A percentile compares a stretch with the other conserved stretches of the same genome.
Evolutionary conservation across 1,284 basidiomycete genomes (phyloP).

Genomic region (Violaceomyces palustris): DNA sequence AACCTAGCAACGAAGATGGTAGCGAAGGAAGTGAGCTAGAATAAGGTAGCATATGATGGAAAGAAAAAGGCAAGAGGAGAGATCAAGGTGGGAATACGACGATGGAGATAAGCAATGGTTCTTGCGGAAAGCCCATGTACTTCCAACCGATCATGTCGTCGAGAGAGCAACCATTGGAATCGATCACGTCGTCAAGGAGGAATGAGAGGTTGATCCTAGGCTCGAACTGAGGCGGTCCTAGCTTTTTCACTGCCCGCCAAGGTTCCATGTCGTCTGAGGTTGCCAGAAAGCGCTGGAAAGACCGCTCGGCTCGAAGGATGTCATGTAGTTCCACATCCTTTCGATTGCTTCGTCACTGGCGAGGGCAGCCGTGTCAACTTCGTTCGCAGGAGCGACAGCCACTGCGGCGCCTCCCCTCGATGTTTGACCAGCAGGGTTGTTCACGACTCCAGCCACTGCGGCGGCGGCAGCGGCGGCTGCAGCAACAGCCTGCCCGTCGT

Average conservation of each 20-base stretch:
- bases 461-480: slow-evolving; percentile 1
- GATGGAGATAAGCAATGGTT: too few species aligned
- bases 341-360: slow-evolving; percentile 25
- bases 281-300: slow-evolving; percentile 20
- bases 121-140: too few species aligned
- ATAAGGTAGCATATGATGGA: too few species aligned
- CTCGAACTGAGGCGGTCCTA: not conserved
- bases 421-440: too few species aligned
- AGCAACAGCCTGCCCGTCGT: not conserved
- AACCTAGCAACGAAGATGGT: too few species aligned
- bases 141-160: not conserved
- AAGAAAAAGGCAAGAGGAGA: too few species aligned
- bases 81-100: too few species aligned
- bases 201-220: not conserved
- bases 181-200: not conserved
- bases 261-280: slow-evolving; percentile 25
- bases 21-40: too few species aligned
- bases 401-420: not conserved
- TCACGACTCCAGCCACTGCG: too few species aligned
- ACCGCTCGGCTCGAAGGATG: slow-evolving; percentile 15
- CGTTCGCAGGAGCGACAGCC: not conserved
- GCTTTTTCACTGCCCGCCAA: not conserved
- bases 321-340: slow-evolving; percentile 35
- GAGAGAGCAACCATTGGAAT: not conserved
- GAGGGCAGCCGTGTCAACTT: not conserved